phyloP scores from a whole-genome alignment of 2,329 filamentous ascomycete genomes.

The Penicillium sp. region DNA sequence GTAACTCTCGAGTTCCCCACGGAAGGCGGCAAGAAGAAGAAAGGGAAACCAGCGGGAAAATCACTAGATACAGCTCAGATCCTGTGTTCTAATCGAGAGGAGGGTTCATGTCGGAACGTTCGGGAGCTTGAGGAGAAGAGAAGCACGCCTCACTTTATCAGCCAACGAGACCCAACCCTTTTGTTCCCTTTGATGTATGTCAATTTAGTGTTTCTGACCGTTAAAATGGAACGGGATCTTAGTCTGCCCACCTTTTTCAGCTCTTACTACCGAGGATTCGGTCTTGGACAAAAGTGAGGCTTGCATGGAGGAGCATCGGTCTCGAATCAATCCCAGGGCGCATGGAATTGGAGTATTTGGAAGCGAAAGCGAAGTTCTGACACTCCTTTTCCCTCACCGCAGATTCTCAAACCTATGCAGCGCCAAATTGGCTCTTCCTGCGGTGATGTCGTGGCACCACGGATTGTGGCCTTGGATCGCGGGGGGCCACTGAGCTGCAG shows the following conservation, averaged over 20 bases:
- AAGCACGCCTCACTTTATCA: constrained; percentile 37
- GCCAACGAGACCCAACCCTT: constrained; percentile 32
- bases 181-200: neutral
- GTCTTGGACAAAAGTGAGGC: constrained; percentile 23
- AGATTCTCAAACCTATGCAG: constrained; percentile 22
- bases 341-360: neutral
- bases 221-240: neutral
- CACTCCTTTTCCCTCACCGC: constrained; percentile 18
- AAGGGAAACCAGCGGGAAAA: neutral
- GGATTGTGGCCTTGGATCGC: constrained; percentile 16
- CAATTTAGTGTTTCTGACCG: constrained; percentile 4
- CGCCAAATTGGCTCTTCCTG: constrained; percentile 26
- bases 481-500: constrained; percentile 21
- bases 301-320: constrained; percentile 10
- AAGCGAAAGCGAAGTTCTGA: neutral
- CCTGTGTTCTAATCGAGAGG: neutral
- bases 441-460: constrained; percentile 38
- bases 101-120: constrained; percentile 19
- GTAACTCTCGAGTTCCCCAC: constrained; percentile 7
- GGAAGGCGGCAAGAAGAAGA: neutral
- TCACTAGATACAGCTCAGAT: neutral
- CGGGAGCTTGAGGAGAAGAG: constrained; percentile 10
- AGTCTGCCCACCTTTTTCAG: neutral
- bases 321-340: constrained; percentile 14
- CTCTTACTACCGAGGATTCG: neutral